Evolutionary conservation across 257 asterid genomes (phyloP), one percentile per base, ranked within the genome.

Genomic region (Primulina eburnea): DNA sequence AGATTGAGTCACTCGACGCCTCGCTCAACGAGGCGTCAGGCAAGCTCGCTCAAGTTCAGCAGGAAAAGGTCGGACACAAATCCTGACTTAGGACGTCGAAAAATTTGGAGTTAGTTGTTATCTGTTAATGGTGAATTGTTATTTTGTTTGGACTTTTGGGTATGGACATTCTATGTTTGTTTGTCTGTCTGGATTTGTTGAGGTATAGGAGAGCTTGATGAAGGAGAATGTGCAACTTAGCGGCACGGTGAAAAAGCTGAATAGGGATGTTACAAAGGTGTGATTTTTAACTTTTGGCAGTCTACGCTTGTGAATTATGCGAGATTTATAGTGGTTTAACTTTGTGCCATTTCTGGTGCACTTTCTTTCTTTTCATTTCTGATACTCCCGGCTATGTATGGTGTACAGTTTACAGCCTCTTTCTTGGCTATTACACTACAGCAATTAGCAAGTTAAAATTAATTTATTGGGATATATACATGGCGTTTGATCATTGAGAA

Each of bases 1-100:
- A 86, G 85, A 82, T 93, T 26, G 84, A 87, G 73, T 86, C 90
- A 63, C 85, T 90, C 71, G 92, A 89, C 73, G 79, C 87, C 70
- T 64, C 95, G 29, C 74, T 89, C 60, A 73, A 71, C 38, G 88
- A 90, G n/a, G 73, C 78, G 21, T 60, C 84, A 61, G 87, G 88
- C 3, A 78, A 87, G 62, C 91, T 89, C 73, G 73, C 96, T 61
- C 78, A 4, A 0, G 89, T 85, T 20, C 81, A 87, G 78, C 82
- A 80, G 67, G 96, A 90, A 14, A 93, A 93, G 92, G 98, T 92
- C 73, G 74, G 58, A n/a, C 62, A 4, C 2, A 0, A 2, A 35
- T 26, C 58, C 26, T 37, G 21, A 34, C 24, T 26, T 34, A 24
- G 26, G 1, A 24, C 26, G 26, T 24, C 26, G 1, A 24, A 24